Conservation (phyloP, 75 land plant genomes). For the Pinus albicaulis region DNA sequence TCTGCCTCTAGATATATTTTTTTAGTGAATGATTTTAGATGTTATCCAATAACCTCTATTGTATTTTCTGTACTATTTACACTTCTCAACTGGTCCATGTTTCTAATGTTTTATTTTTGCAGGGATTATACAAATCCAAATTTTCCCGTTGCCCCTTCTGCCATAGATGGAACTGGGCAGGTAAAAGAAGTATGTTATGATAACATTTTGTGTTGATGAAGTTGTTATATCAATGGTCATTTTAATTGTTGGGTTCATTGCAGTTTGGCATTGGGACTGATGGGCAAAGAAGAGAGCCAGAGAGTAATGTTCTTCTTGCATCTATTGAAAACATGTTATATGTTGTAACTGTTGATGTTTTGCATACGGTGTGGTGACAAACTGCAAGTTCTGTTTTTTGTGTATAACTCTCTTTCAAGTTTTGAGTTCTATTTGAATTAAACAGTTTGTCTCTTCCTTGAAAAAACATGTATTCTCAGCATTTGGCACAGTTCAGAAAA, state of each 20-base stretch:
- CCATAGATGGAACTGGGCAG: conserved; percentile 69
- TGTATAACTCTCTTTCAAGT: not conserved
- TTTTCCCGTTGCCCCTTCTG: conserved; percentile 78
- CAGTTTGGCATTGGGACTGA: conserved; percentile 41
- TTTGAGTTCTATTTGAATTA: not conserved
- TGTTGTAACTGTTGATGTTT: conserved; percentile 69
- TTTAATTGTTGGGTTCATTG: not conserved
- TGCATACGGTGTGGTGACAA: conserved; percentile 47
- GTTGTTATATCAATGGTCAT: not conserved
- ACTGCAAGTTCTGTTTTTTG: not conserved
- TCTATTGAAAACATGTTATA: conserved; percentile 81
- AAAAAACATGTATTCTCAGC: conserved; percentile 63
- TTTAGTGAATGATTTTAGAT: not conserved
- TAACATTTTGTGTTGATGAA: not conserved
- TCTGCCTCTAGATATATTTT: not conserved
- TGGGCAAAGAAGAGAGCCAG: conserved; percentile 69
- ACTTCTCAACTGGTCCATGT: not conserved
- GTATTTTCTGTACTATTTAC: not conserved
- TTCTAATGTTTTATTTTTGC: conserved; percentile 2
- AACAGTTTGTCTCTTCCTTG: not conserved
- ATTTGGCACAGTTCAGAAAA: conserved; percentile 71
- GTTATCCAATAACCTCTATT: not conserved
- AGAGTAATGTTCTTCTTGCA: conserved; percentile 81
- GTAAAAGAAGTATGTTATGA: conserved; percentile 16
- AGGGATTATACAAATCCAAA: conserved; percentile 88